Base-by-base conservation (phyloP, 148 eudicot genomes). In the Silene latifolia region DNA sequence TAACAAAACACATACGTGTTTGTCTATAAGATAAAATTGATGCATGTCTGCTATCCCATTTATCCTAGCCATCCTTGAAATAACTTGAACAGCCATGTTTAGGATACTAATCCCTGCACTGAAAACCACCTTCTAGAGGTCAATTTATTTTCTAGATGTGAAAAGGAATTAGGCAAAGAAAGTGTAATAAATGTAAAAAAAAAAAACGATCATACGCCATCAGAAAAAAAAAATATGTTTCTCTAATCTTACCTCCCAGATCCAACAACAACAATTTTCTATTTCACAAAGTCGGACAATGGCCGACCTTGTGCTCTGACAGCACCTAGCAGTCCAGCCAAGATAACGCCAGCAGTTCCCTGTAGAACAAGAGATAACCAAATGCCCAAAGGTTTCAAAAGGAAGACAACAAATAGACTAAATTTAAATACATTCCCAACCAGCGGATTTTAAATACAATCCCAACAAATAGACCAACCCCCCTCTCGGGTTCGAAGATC, bases 41-140 rank as follows among this genome's bases (percentile, higher is more conserved):
- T 93, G 92, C 75, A 88, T 83, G 74, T 86, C 86, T 35, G 79
- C 69, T 63, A 82, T 58, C n/a, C 79, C 85, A 74, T 74, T 71
- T 29, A 84, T 78, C 80, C 92, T 89, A 59, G 94, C 85, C 85
- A 92, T 88, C 84, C 96, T 89, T 74, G 87, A 78, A 75, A 87
- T 90, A 82, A 91, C 99, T 85, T 90, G 91, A 46, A 81, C 77
- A 48, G 93, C 99, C 97, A 90, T 90, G 66, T 88, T 89, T 80
- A 95, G 87, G 77, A 95, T 97, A 72, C 99, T 97, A 82, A 95
- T 88, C 88, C 99, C 99, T 77, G 99, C 99, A 90, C 99, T 95
- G 96, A 77, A 86, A 80, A 24, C 66, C 75, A 78, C 72, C 78
- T 63, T 63, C 66, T 67, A 76, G 72, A 61, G 17, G 64, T 69